Conservation (phyloP, 2,329 filamentous ascomycete genomes). For the Arthroderma sp. region DNA sequence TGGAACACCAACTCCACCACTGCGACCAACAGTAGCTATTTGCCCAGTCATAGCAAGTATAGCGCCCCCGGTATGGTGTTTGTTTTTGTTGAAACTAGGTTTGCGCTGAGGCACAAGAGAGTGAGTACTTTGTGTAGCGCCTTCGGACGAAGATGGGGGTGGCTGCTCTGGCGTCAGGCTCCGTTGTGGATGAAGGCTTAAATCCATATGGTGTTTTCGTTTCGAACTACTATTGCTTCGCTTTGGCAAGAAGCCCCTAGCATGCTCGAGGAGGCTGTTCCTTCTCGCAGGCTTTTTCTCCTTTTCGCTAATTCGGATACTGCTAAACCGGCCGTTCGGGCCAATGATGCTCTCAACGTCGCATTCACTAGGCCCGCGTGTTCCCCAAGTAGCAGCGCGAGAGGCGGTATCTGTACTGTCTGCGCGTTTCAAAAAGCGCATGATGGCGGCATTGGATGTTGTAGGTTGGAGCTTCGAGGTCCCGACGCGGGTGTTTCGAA, state of each 20-base stretch:
- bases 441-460: conserved; percentile 45
- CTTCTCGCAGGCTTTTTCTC: conserved; percentile 31
- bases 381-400: conserved; percentile 45
- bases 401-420: conserved; percentile 44
- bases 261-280: conserved; percentile 35
- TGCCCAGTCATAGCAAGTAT: conserved; percentile 36
- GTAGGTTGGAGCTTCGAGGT: conserved; percentile 35
- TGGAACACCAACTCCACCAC: conserved; percentile 46
- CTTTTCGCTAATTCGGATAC: conserved; percentile 15
- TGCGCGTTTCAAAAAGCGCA: conserved; percentile 38
- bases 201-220: conserved; percentile 25
- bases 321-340: conserved; percentile 20
- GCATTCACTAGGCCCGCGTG: conserved; percentile 38
- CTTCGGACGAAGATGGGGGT: neutral
- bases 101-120: conserved; percentile 27
- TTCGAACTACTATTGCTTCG: conserved; percentile 38
- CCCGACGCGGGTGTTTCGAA: conserved; percentile 20
- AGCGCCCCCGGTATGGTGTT: conserved; percentile 31
- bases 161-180: neutral
- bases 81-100: conserved; percentile 30
- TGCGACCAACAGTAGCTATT: conserved; percentile 37
- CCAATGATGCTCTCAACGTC: conserved; percentile 40
- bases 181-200: conserved; percentile 11
- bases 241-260: conserved; percentile 28
- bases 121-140: conserved; percentile 7